Base-by-base conservation (phyloP, 805 yeast species). In the Priceomyces fermenticarens region DNA sequence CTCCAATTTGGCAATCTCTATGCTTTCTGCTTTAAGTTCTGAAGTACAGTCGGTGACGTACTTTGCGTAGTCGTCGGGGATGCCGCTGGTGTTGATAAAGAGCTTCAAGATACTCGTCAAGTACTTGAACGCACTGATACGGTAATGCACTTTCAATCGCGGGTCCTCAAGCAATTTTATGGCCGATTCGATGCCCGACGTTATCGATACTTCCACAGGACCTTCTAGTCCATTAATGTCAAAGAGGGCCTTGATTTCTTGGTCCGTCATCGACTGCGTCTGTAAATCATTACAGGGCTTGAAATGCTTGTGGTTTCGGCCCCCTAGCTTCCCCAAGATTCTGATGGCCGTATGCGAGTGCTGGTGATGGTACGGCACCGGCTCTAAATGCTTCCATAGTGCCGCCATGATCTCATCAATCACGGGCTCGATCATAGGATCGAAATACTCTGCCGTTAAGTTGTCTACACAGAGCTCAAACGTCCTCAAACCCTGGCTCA, bases 341-440 rank as follows among this genome's bases (percentile, higher is more conserved):
- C 98, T 75, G 41, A 93, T 81, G 0, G 98, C 90, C 0, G 96
- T 88, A 58, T 93, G 99, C 12, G 96, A 85, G 50, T 90, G 96
- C 49, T 88, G 95, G 52, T 93, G 98, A 50, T 86, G 88, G 58
- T 88, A 89, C 0, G 99, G 98, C 28, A 90, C 75, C 1, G 99
- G 99, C 53, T 82, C 82, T 49, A 93, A 64, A 52, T 91, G 93
- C 46, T 79, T 83, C 91, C 97, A 93, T 27, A 93, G 70, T 0
- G 97, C 96, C 30, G 84, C 82, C 88, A 90, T 86, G 1, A 95
- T 89, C 51, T 93, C 97, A 45, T 87, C 95, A 40, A 91, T 82
- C 2, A 90, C 97, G 0, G 99, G 98, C 55, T 90, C 97, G 45
- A 93, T 82, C 57, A 93, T 90, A 2, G 99, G 98, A 54, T 93